A percentile compares a stretch with the other conserved stretches of the same genome.
Evolutionary conservation across 176 grass and related monocot species (phyloP).

Genomic region (Miscanthus lutarioriparius): DNA sequence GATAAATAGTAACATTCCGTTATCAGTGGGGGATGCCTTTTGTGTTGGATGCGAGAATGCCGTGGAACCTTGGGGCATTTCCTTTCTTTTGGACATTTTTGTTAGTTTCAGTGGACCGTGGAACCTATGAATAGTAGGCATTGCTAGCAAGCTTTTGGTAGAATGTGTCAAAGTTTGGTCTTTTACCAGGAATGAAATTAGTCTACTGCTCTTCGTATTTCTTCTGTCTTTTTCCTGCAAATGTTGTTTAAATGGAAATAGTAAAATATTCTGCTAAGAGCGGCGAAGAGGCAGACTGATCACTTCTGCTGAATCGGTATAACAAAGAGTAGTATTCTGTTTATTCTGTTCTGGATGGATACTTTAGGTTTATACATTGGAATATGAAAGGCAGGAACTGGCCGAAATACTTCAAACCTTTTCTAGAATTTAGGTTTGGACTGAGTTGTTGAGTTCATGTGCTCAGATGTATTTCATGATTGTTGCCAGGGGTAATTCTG

Average conservation of each 20-base stretch:
- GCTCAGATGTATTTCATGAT: not conserved
- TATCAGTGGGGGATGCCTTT: constrained; percentile 28
- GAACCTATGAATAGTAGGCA: constrained; percentile 39
- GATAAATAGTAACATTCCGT: constrained; percentile 37
- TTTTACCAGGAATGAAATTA: not conserved
- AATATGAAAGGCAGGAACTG: not conserved
- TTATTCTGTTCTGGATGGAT: not conserved
- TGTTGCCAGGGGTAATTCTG: not conserved
- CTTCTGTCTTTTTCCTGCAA: not conserved
- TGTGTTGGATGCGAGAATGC: constrained; percentile 33
- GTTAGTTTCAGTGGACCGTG: constrained; percentile 38
- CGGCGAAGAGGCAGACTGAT: not conserved
- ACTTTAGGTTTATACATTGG: not conserved
- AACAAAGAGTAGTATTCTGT: not conserved
- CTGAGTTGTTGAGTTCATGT: not conserved
- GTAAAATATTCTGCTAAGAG: not conserved
- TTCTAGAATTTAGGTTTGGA: not conserved
- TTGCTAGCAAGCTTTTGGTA: constrained; percentile 14
- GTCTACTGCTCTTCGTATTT: not conserved
- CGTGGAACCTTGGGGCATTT: constrained; percentile 38
- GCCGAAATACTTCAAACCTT: not conserved
- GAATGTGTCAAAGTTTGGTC: not conserved
- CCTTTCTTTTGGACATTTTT: constrained; percentile 29
- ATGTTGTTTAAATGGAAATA: not conserved
- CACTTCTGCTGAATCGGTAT: not conserved